phyloP scores from a whole-genome alignment of 257 asterid genomes.

The Prunella vulgaris region DNA sequence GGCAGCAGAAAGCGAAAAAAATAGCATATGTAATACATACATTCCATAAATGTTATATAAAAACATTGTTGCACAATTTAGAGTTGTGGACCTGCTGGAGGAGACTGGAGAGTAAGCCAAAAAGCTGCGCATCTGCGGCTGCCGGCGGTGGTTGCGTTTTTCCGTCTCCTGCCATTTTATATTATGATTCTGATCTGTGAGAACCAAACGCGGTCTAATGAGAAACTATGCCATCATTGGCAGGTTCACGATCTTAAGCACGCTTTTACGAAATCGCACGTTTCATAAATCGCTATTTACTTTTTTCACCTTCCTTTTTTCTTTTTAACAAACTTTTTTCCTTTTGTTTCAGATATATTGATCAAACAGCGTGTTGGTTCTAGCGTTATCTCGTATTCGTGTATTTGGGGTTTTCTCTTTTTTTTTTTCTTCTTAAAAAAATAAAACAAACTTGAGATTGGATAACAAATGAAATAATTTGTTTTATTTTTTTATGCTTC shows the following conservation, averaged over 20 bases:
- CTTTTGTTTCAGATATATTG: too few relatives aligned
- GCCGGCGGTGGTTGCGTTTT: slow-evolving; percentile 34
- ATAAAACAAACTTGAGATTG: too few relatives aligned
- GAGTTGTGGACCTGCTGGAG: slow-evolving; percentile 58
- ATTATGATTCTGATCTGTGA: background rate
- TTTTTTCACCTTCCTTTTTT: too few relatives aligned
- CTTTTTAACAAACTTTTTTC: too few relatives aligned
- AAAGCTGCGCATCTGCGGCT: slow-evolving; percentile 69
- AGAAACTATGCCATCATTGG: background rate
- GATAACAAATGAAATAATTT: too few relatives aligned
- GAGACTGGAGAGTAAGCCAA: slow-evolving; percentile 67
- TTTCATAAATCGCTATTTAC: background rate
- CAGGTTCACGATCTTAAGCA: too few relatives aligned
- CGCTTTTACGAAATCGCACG: background rate
- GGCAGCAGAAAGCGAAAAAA: background rate
- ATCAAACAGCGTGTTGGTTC: too few relatives aligned
- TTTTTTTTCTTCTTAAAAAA: too few relatives aligned
- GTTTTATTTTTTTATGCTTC: too few relatives aligned
- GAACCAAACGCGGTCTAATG: slow-evolving; percentile 17
- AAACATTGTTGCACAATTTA: background rate
- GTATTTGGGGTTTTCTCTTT: too few relatives aligned
- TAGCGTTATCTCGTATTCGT: too few relatives aligned
- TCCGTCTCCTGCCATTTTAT: slow-evolving; percentile 42
- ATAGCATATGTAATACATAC: background rate
- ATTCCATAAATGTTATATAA: background rate